Evolutionary conservation across 140 eudicot genomes (phyloP), one percentile per base, ranked within the genome.

Genomic region (Oenanthe javanica): DNA sequence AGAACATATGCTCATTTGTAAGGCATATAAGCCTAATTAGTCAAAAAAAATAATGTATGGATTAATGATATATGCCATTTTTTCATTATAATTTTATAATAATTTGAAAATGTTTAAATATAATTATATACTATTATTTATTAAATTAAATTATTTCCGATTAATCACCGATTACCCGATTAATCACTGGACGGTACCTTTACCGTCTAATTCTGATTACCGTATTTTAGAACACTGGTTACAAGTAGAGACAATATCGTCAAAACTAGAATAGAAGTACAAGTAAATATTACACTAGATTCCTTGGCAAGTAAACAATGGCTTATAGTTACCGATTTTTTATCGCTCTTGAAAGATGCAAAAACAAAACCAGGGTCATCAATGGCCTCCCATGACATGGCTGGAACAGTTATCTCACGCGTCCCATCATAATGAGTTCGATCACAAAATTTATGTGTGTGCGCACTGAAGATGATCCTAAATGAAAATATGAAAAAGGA

Each of bases 351-450:
- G 79, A 89, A 89, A 42, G 89, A 84, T 38, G 85, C 93, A 23
- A 82, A 72, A 76, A 89, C 88, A 83, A 89, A 86, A 66, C 85
- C 90, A 75, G 92, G 92, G 55, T 84, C 84, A 49, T 82, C 78
- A 50, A 85, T 85, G 23, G 81, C 86, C 76, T 85, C 90, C 93
- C 93, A 89, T 36, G 93, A 85, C 87, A 89, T 86, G 84, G 89
- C 89, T 21, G 90, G 90, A 66, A 89, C 89, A 57, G 87, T 87
- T 72, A 89, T 82, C 83, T 89, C 93, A 1, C 87, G 91, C 5
- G 90, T 89, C 80, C 93, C 93, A 27, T 89, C 91, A 49, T 87
- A 75, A 82, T 89, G 93, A 16, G 77, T 63, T 11, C 79, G 81
- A 75, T 89, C 91, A 54, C 83, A 81, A 80, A 89, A 89, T 21